Percentiles rank a stretch among this genome's conserved stretches.
Conservation (phyloP, 495 filamentous ascomycete genomes). For the Ramalina intermedia region DNA sequence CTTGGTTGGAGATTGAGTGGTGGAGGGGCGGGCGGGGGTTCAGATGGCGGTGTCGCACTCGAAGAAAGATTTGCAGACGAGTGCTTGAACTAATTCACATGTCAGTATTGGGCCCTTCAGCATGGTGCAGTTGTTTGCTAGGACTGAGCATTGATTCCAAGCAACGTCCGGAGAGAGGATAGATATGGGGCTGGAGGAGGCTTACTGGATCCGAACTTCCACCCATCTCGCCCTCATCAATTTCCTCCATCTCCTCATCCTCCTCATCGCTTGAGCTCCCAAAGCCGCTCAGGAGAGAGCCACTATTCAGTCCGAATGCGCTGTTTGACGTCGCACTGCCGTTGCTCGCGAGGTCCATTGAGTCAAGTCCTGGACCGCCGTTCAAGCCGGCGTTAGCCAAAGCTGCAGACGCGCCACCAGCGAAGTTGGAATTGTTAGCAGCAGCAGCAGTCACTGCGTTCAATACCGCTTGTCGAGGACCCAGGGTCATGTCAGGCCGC, state of each 20-base stretch:
- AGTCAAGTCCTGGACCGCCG: conserved; percentile 48
- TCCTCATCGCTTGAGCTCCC: conserved; percentile 92
- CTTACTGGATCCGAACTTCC: conserved; percentile 47
- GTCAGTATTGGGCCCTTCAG: conserved; percentile 1
- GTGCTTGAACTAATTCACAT: conserved; percentile 11
- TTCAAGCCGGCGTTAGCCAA: conserved; percentile 65
- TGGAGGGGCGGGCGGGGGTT: conserved; percentile 42
- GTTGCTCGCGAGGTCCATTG: conserved; percentile 60
- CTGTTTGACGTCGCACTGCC: conserved; percentile 48
- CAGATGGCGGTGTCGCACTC: conserved; percentile 17
- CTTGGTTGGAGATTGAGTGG: conserved; percentile 70
- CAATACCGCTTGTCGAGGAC: conserved; percentile 49
- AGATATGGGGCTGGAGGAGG: conserved; percentile 27
- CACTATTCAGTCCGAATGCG: conserved; percentile 46
- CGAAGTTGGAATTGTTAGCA: conserved; percentile 28
- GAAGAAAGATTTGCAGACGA: background rate
- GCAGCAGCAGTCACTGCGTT: conserved; percentile 45
- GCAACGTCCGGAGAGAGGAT: background rate
- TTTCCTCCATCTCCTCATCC: conserved; percentile 86
- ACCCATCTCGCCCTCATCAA: conserved; percentile 51
- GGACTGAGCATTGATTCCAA: background rate
- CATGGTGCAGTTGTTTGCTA: background rate
- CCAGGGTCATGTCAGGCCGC: conserved; percentile 70
- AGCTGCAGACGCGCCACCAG: conserved; percentile 43
- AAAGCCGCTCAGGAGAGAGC: conserved; percentile 79